Evolutionary conservation across 208 protist genomes (phyloP), one percentile per base, ranked within the genome.

Genomic region (Phytomonas serpens): DNA sequence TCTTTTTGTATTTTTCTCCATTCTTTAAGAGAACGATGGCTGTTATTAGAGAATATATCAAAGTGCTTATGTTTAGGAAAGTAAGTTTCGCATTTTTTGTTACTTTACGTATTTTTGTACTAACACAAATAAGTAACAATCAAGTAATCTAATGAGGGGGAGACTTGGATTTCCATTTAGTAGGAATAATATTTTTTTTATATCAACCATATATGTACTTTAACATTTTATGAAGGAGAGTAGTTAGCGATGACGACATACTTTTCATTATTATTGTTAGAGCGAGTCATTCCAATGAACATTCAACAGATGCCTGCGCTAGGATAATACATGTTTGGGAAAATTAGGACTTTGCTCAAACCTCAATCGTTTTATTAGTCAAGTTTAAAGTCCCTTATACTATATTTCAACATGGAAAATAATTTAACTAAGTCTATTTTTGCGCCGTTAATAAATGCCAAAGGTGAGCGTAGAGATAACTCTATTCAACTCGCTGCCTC

Each of bases 61-160:
- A 0, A 64, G 37, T 67, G 31, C 29, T 32, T 77, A 63, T 52
- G 10, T 67, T 71, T 62, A 33, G 70, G 34, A 67, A 27, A 72
- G 38, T 64, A 64, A 64, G n/a, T 67, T 34, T 74, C 4, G 34
- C 57, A 63, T 33, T 62, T 40, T 47, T 68, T 51, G 51, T 75
- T 38, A 16, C 67, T 72, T 64, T 64, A 5, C 34, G 52, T 32
- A 38, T 47, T 68, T 71, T 23, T 78, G 71, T 33, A 64, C 62
- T 16, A 65, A 30, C 64, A 42, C 38, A 30, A 30, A 37, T 61
- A 31, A 27, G 11, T 40, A 73, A 47, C 61, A 51, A 38, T 70
- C 31, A 29, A 61, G 19, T n/a, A n/a, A 65, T 31, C 1, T 47
- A 47, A 27, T 6, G 16, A 27, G 47, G 47, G 19, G 19, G 27